Evolutionary conservation across 2,329 filamentous ascomycete species (phyloP).

Genomic region (Fusarium mangiferae): DNA sequence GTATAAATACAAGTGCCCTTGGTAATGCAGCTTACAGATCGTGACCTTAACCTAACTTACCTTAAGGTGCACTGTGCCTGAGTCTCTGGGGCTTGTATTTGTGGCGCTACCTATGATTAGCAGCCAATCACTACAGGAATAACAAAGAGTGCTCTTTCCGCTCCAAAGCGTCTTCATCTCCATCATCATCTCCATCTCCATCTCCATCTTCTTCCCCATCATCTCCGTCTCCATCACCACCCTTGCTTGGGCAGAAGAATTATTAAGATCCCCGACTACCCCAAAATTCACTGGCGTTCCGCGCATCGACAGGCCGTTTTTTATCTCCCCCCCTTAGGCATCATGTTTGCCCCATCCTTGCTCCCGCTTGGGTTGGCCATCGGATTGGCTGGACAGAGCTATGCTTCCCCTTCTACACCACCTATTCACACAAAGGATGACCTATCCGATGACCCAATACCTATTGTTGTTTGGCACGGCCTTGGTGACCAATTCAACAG

Average conservation of each 20-base stretch:
- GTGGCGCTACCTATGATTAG: no score
- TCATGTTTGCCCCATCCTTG: constrained; percentile 33
- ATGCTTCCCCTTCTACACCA: constrained; percentile 37
- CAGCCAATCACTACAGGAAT: not conserved
- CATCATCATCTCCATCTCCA: constrained; percentile 15
- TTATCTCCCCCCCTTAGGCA: not conserved
- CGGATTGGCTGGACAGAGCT: constrained; percentile 40
- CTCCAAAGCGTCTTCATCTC: not conserved
- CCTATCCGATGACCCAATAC: constrained; percentile 75
- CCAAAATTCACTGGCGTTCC: no score
- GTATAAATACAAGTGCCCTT: no score
- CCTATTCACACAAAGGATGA: constrained; percentile 45
- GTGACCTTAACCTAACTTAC: no score
- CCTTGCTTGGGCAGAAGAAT: no score
- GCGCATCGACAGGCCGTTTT: no score
- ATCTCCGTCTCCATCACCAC: not conserved
- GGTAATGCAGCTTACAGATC: no score
- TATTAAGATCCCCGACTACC: no score
- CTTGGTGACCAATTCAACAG: constrained; percentile 78
- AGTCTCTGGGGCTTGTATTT: no score
- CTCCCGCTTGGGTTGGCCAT: constrained; percentile 46
- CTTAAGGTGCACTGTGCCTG: no score
- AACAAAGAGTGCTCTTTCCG: not conserved
- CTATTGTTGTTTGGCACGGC: constrained; percentile 94
- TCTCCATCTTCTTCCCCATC: not conserved